Evolutionary conservation across 1,284 basidiomycete species (phyloP).

Genomic region (Megacollybia platyphylla): DNA sequence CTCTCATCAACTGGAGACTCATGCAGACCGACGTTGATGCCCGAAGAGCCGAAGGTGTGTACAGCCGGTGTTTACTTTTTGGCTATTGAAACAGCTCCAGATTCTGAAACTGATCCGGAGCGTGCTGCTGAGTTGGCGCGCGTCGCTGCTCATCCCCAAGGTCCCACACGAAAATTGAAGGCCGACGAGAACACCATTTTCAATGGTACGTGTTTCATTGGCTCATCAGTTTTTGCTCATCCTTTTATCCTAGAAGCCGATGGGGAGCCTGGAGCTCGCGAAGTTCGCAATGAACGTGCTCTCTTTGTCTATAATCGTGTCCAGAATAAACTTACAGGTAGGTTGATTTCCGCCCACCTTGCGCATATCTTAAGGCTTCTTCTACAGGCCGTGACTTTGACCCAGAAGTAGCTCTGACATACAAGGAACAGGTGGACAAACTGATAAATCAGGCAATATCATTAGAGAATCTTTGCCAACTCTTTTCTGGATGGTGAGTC

Average conservation of each 20-base stretch:
- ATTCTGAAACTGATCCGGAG: conserved; percentile 31
- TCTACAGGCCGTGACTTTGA: conserved; percentile 78
- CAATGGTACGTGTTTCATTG: conserved; percentile 35
- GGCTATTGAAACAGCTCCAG: conserved; percentile 11
- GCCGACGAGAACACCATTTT: conserved; percentile 78
- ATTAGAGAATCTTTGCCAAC: conserved; percentile 89
- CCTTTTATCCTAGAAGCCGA: conserved; percentile 30
- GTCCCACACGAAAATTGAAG: conserved; percentile 59
- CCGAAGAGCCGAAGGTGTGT: conserved; percentile 47
- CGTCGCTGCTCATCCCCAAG: conserved; percentile 63
- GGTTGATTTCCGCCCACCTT: conserved; percentile 8
- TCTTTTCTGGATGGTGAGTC: conserved; percentile 86
- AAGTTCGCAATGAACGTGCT: conserved; percentile 84
- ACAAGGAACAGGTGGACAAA: conserved; percentile 78
- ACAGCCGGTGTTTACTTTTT: not conserved
- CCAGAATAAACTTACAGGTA: conserved; percentile 84
- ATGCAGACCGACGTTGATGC: conserved; percentile 64
- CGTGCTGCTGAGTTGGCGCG: conserved; percentile 52
- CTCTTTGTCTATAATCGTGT: conserved; percentile 88
- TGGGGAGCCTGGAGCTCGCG: conserved; percentile 49
- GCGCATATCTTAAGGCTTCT: not conserved
- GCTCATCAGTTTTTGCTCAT: conserved; percentile 4
- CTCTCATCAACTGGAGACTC: conserved; percentile 79
- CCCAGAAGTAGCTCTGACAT: conserved; percentile 60
- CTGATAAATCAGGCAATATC: conserved; percentile 86